Evolutionary conservation across 257 asterid species (phyloP), one percentile per base, ranked within the genome.

Genomic region (Nicotiana otophora): DNA sequence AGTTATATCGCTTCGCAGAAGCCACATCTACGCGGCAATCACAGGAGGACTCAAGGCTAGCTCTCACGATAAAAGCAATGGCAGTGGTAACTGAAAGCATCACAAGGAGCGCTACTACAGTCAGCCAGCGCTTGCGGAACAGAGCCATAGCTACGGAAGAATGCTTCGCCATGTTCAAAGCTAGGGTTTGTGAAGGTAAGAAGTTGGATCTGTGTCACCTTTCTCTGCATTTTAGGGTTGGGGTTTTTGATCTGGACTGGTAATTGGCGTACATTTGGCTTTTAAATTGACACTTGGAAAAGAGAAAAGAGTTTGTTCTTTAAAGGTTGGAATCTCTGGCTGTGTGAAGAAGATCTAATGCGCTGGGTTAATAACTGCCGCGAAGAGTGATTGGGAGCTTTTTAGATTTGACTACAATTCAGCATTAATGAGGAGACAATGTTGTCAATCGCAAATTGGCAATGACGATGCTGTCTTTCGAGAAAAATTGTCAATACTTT

Each of bases 101-200:
- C 12, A 80, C 80, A 55, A 87, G 78, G 5, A 87, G 74, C 68
- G 77, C 81, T 58, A 80, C 80, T 57, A 80, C 84, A 55, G 64
- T 53, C 84, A 74, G 20, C 89, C 89, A 84, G 48, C 87, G 89
- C 68, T 65, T 84, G 57, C 89, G 84, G 61, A 75, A 57, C 83
- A 87, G 78, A 61, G 34, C 83, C 82, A 61, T 53, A 15, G 85
- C 83, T 11, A 61, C 55, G 3, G 81, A 55, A n/a, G 82, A 69
- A 17, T 82, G 89, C 82, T 69, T 86, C 78, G 87, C 89, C 89
- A 87, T 87, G 23, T 20, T 70, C 74, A 82, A 63, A 42, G 65
- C 54, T 82, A 79, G 87, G 82, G 84, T 65, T 87, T 57, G 82
- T 20, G 55, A 20, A 70, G 72, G 51, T n/a, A 15, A 2, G 20